Evolutionary conservation across 805 yeast genomes (phyloP).

Genomic region (Priceomyces medius): DNA sequence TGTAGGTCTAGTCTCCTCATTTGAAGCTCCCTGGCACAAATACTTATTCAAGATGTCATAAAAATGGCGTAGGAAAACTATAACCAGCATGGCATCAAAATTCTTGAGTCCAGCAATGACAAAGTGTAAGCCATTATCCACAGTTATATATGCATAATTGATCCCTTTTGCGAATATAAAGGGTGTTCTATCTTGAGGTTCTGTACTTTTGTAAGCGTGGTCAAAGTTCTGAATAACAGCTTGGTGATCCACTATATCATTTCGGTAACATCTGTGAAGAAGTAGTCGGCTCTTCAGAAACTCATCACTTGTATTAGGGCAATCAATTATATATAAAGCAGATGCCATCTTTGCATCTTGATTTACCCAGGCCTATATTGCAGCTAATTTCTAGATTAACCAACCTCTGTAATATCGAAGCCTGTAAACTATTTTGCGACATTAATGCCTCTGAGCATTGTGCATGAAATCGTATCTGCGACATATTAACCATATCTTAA

Average conservation of each 20-base stretch:
- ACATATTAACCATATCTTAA: no score
- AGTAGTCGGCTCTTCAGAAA: constrained; percentile 31
- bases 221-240: constrained; percentile 26
- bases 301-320: constrained; percentile 28
- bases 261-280: constrained; percentile 33
- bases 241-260: constrained; percentile 26
- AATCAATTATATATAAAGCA: constrained; percentile 36
- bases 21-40: constrained; percentile 12
- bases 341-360: constrained; percentile 23
- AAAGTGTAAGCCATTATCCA: constrained; percentile 43
- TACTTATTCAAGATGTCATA: constrained; percentile 29
- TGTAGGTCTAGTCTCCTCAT: constrained; percentile 13
- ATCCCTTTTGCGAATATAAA: constrained; percentile 48
- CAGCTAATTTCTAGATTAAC: no score
- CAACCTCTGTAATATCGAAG: no score
- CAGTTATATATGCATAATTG: constrained; percentile 52
- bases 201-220: constrained; percentile 17
- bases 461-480: no score
- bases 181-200: constrained; percentile 35
- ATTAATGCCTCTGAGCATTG: no score
- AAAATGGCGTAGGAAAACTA: constrained; percentile 52
- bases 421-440: no score
- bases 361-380: no score
- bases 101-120: constrained; percentile 46
- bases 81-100: constrained; percentile 55